These are phyloP conservation scores for Phytophthora aleatoria DNA, from an alignment of 352 stramenopile genomes.

Conservation along the genomic window DNA sequence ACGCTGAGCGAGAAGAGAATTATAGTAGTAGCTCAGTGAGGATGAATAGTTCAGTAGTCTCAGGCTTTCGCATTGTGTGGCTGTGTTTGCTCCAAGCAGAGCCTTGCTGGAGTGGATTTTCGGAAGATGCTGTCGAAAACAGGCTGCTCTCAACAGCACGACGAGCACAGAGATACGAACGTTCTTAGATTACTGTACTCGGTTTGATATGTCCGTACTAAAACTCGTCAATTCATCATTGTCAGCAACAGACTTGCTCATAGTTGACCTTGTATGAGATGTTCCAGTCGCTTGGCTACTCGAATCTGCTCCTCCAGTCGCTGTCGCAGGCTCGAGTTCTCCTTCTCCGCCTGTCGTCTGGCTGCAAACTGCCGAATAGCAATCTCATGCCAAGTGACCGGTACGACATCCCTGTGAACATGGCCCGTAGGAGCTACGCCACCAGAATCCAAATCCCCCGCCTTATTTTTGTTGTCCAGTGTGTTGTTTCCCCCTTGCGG, in stretches of 20 bases:
- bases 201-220: too few relatives aligned
- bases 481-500: neutral
- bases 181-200: too few relatives aligned
- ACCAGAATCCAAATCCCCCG: too few relatives aligned
- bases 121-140: neutral
- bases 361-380: neutral
- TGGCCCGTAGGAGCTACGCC: neutral
- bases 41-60: neutral
- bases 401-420: neutral
- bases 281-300: neutral
- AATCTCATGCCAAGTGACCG: neutral
- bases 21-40: neutral
- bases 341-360: neutral
- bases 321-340: neutral
- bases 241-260: too few relatives aligned
- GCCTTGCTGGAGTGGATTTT: neutral
- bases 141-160: neutral
- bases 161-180: neutral
- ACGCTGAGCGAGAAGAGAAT: too few relatives aligned
- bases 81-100: neutral
- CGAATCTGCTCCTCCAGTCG: neutral
- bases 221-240: too few relatives aligned
- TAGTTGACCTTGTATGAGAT: neutral
- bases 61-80: neutral
- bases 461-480: neutral